Base-by-base conservation (phyloP, 345 rosid genomes). In the Linum usitatissimum region DNA sequence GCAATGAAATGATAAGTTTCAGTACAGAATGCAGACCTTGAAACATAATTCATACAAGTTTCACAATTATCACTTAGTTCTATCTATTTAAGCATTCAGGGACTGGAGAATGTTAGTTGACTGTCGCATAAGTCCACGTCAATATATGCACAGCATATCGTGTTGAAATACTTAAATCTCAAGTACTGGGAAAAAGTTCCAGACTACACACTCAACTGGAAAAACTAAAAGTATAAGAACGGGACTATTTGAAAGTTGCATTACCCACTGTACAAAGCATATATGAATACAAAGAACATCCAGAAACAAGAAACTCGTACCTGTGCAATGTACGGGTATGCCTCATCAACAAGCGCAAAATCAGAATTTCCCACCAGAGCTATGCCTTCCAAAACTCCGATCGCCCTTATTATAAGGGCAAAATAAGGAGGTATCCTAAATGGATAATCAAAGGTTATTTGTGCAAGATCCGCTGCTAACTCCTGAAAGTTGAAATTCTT, bases 301-400 rank as follows among this genome's bases (percentile, higher is more conserved):
- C 28, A 23, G 28, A 23, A 23, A 23, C 28, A 23, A 23, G 60
- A 57, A 65, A 66, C 64, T 45, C 14, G n/a, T 77, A 89, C 96
- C 96, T 92, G 96, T 20, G 98, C 95, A 64, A 92, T 75, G 75
- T 92, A 92, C 15, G 98, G 98, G 77, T 92, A 92, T 34, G 98
- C 98, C 73, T 92, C 96, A 69, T 92, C 96, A 30, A 92, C 95
- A 59, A 87, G 81, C 54, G 98, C 96, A 78, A 92, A 89, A 56
- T 89, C 95, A 73, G 96, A 81, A 78, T 92, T 85, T 20, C 95
- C 98, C 70, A 92, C 98, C 67, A 92, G 71, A 73, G 96, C 98
- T 60, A 92, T 92, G 64, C 93, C 98, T 77, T 92, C 96, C 69
- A 92, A 76, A 34, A 92, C 98, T 61, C 98, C 95, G 69, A 92